Evolutionary conservation across 2,329 filamentous ascomycete genomes (phyloP).

Genomic region (Lasiodiplodia hormozganensis): DNA sequence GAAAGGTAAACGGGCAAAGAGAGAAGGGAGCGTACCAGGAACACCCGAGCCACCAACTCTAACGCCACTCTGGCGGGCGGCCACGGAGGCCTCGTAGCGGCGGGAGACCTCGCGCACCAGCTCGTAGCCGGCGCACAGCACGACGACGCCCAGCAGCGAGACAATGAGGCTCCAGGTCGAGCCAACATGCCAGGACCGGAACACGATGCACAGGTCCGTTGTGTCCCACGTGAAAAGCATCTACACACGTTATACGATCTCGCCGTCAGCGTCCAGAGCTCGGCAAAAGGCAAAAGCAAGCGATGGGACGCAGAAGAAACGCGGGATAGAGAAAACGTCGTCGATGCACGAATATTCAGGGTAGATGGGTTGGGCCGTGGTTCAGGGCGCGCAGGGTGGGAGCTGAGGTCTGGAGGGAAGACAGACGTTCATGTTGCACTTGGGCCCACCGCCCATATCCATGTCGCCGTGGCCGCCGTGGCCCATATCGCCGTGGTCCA

Average conservation of each 20-base stretch:
- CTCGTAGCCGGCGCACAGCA: conserved; percentile 92
- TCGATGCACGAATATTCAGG: no score
- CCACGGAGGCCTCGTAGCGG: conserved; percentile 69
- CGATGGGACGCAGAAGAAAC: not conserved
- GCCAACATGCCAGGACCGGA: conserved; percentile 86
- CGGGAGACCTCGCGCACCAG: conserved; percentile 78
- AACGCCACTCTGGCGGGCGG: conserved; percentile 33
- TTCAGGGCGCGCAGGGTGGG: not conserved
- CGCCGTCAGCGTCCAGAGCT: not conserved
- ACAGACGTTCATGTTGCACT: conserved; percentile 91
- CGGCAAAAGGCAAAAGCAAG: not conserved
- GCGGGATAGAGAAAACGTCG: not conserved
- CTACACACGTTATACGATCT: conserved; percentile 52
- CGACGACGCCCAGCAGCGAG: conserved; percentile 82
- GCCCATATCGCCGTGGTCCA: conserved; percentile 63
- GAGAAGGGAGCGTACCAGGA: conserved; percentile 5
- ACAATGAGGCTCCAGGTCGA: conserved; percentile 76
- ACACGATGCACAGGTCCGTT: conserved; percentile 93
- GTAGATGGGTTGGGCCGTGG: not conserved
- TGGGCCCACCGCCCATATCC: conserved; percentile 51
- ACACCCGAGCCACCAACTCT: conserved; percentile 19
- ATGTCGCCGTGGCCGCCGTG: conserved; percentile 49
- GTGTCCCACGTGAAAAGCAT: conserved; percentile 99
- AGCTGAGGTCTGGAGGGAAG: conserved; percentile 10
- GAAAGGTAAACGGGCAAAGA: not conserved